These are phyloP conservation scores for Willaertia magna DNA, from an alignment of 208 protist genomes.

Conservation along the genomic window DNA sequence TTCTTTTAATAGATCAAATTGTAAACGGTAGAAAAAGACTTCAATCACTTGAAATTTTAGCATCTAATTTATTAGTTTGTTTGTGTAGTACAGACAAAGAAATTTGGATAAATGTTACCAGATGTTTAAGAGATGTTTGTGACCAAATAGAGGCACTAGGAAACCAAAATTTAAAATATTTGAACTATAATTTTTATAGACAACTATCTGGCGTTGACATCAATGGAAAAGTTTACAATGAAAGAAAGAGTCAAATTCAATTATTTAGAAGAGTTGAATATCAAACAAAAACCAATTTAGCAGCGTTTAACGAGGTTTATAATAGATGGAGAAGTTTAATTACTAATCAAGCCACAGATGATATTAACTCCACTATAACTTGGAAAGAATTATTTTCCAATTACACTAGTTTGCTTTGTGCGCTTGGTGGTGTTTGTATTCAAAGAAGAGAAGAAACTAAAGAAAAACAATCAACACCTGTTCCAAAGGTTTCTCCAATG, in stretches of 20 bases:
- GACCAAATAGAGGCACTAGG: neutral
- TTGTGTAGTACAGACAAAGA: neutral
- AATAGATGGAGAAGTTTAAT: neutral
- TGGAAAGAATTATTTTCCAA: neutral
- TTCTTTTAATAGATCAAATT: neutral
- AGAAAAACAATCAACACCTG: neutral
- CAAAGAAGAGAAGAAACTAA: neutral
- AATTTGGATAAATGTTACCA: neutral
- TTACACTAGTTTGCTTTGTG: neutral
- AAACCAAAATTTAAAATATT: neutral
- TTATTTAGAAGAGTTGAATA: neutral
- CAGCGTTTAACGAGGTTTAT: neutral
- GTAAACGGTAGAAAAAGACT: neutral
- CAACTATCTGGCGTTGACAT: neutral
- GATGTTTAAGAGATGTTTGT: constrained; percentile 1
- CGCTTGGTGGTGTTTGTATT: neutral
- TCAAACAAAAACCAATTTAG: neutral
- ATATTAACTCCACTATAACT: neutral
- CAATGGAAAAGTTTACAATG: neutral
- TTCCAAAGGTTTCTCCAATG: neutral
- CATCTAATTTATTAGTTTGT: neutral
- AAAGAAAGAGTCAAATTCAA: neutral
- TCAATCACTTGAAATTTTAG: neutral
- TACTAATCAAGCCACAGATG: neutral
- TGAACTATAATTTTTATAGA: constrained; percentile 4